Base-by-base conservation (phyloP, 169 alveolate species). In the Cryptosporidium xiaoi region DNA sequence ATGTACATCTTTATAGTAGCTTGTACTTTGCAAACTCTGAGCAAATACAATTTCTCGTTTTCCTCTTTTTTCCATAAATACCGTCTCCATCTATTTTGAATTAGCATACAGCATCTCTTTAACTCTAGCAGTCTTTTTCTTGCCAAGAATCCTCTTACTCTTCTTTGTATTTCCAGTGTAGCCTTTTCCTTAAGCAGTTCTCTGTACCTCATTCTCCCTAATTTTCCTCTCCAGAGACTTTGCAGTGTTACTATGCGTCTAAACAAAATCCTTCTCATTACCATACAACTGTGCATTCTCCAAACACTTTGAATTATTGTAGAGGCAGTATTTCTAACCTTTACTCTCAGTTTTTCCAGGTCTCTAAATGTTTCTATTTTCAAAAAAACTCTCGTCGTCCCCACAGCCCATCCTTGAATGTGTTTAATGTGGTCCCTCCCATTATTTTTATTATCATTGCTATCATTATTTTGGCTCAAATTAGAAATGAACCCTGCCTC, bases 1-100 rank as follows among this genome's bases (percentile, higher is more conserved):
- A 64, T 56, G 50, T 89, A 82, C 60, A 90, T 84, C 71, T 83
- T 87, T 90, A 94, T 93, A 1, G 93, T 66, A 33, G 94, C 92
- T 87, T 95, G 96, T 34, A 95, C 92, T 60, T 51, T 77, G 18
- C 95, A 67, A 10, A 96, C 96, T 60, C 77, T 84, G 24, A 68
- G 24, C 24, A 90, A 31, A 36, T 77, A 40, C 36, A 71, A 58
- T 64, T 82, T 77, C 40, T 83, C 87, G 53, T 92, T 90, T 36
- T 85, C 60, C 16, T 64, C 82, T 36, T 65, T 53, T 34, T 83
- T 64, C 12, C 82, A 6, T 20, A 55, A 29, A 53, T 34, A 34
- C 20, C 16, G 33, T 60, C 85, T 66, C 91, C 91, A 69, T 8
- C 40, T 64, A 34, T 50, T n/a, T 10, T 82, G 85, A 8, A 82